phyloP scores from a whole-genome alignment of 306 rosid species.

The Dryas alaskensis region DNA sequence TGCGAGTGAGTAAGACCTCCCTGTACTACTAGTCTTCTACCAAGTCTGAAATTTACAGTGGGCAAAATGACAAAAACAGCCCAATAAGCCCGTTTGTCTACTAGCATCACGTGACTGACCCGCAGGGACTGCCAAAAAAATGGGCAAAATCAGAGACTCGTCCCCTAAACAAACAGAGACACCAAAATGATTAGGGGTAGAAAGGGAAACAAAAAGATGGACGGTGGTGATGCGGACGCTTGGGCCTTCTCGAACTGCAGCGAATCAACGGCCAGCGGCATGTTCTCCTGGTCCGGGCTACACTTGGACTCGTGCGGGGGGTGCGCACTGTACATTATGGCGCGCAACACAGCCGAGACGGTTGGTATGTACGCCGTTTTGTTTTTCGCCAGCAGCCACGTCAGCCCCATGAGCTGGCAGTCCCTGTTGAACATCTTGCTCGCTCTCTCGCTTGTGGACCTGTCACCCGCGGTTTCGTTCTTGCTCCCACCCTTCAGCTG shows the following conservation, averaged over 20 bases:
- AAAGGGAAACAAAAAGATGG: slow-evolving; percentile 24
- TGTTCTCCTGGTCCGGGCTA: slow-evolving; percentile 97
- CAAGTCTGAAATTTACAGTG: slow-evolving; percentile 48
- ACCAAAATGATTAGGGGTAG: slow-evolving; percentile 44
- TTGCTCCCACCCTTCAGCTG: slow-evolving; percentile 58
- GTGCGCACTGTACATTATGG: slow-evolving; percentile 87
- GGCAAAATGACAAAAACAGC: slow-evolving; percentile 36
- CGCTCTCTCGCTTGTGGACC: slow-evolving; percentile 46
- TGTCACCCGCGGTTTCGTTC: slow-evolving; percentile 44
- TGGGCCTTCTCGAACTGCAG: slow-evolving; percentile 58
- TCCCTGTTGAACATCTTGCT: slow-evolving; percentile 84
- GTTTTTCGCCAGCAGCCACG: slow-evolving; percentile 84
- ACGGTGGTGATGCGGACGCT: slow-evolving; percentile 33
- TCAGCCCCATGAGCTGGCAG: slow-evolving; percentile 96
- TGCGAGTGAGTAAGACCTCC: background rate
- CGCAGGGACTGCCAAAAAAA: slow-evolving; percentile 38
- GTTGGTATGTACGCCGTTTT: slow-evolving; percentile 93
- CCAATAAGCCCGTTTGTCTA: slow-evolving; percentile 48
- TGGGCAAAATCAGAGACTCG: background rate
- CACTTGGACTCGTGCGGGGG: slow-evolving; percentile 75
- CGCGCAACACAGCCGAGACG: slow-evolving; percentile 92
- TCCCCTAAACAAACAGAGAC: slow-evolving; percentile 26
- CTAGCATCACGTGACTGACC: slow-evolving; percentile 64
- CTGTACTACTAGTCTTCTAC: background rate
- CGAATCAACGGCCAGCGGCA: slow-evolving; percentile 98